These are phyloP conservation scores for Fusarium sambucinum DNA, from an alignment of 2,329 filamentous ascomycete species.

Conservation along the genomic window DNA sequence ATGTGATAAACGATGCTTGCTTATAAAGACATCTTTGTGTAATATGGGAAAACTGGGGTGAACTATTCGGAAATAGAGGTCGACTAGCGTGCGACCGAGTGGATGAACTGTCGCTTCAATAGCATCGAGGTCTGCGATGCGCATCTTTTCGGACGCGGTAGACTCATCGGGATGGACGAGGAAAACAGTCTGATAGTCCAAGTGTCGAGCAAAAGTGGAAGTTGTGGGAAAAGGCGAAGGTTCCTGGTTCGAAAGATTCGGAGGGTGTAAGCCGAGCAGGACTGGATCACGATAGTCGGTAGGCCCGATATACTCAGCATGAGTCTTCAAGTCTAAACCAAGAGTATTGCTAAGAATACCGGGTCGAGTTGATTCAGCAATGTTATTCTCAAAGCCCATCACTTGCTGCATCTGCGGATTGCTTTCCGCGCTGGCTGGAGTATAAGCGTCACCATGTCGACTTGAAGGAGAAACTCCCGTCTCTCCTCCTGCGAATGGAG, in stretches of 20 bases:
- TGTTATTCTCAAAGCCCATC: conserved; percentile 31
- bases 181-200: conserved; percentile 54
- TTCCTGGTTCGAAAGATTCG: conserved; percentile 54
- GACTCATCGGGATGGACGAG: conserved; percentile 54
- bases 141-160: conserved; percentile 56
- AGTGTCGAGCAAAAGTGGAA: conserved; percentile 49
- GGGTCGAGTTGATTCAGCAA: conserved; percentile 42
- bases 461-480: conserved; percentile 40
- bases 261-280: conserved; percentile 67
- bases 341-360: conserved; percentile 58
- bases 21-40: conserved; percentile 71
- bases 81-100: conserved; percentile 72
- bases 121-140: conserved; percentile 58
- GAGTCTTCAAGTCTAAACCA: conserved; percentile 68
- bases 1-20: conserved; percentile 69
- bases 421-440: conserved; percentile 43
- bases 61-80: conserved; percentile 74
- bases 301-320: conserved; percentile 70
- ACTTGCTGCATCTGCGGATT: conserved; percentile 36
- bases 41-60: conserved; percentile 70
- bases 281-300: conserved; percentile 70
- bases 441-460: conserved; percentile 44
- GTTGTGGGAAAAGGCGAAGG: conserved; percentile 8
- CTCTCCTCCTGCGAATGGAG: conserved; percentile 20
- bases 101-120: conserved; percentile 73